phyloP scores from a whole-genome alignment of 495 filamentous ascomycete genomes.

The Trichoderma orchidacearum region DNA sequence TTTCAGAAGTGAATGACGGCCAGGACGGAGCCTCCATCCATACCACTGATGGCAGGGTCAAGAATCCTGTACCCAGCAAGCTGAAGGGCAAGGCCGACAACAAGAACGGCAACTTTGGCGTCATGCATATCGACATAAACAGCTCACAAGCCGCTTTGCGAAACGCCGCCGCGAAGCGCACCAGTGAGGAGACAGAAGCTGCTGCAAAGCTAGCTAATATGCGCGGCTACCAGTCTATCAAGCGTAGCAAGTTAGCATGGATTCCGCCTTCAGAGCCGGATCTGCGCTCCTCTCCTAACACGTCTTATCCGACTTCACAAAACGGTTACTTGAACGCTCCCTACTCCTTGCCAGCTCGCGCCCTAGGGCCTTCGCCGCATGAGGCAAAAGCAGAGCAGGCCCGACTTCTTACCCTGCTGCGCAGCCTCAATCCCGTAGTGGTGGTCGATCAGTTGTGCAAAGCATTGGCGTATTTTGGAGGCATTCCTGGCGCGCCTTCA shows the following conservation, averaged over 20 bases:
- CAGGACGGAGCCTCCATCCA: slow-evolving; percentile 5
- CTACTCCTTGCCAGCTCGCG: slow-evolving; percentile 4
- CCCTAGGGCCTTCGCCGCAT: slow-evolving; percentile 21
- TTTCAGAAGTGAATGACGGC: slow-evolving; percentile 10
- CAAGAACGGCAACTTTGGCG: slow-evolving; percentile 42
- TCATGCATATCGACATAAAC: slow-evolving; percentile 42
- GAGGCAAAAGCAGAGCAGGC: slow-evolving; percentile 43
- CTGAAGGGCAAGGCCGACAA: slow-evolving; percentile 42
- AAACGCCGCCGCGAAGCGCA: slow-evolving; percentile 39
- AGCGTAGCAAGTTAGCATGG: slow-evolving; percentile 27
- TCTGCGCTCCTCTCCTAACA: not conserved
- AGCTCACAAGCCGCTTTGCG: slow-evolving; percentile 29
- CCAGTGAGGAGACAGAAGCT: slow-evolving; percentile 40
- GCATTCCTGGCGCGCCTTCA: slow-evolving; percentile 39
- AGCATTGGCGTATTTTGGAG: slow-evolving; percentile 43
- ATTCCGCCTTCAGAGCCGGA: slow-evolving; percentile 10
- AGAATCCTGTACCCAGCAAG: slow-evolving; percentile 43
- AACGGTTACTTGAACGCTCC: not conserved
- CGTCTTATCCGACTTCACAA: not conserved
- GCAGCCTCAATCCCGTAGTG: slow-evolving; percentile 34
- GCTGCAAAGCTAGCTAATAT: slow-evolving; percentile 37
- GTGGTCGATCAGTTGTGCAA: slow-evolving; percentile 46
- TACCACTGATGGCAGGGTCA: slow-evolving; percentile 34
- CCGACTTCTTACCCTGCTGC: slow-evolving; percentile 35
- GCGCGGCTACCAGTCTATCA: slow-evolving; percentile 34